Conservation (phyloP, 139 green algal species). For the Picochlorum costavermella region DNA sequence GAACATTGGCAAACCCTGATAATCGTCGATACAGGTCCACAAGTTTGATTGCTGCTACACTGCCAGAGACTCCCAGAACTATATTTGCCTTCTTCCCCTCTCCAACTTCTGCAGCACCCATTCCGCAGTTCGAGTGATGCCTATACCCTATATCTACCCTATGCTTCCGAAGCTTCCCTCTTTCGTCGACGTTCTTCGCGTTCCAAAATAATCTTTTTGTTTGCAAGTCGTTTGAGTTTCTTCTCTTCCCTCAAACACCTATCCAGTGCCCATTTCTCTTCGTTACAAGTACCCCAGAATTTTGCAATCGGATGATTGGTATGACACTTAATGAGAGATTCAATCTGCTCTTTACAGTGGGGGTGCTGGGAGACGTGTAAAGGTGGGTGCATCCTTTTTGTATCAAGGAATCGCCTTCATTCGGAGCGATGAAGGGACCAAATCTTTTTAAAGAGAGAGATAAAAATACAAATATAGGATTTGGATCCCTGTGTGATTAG, state of each 20-base stretch:
- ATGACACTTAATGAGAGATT: slow-evolving; percentile 55
- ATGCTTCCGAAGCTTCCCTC: neutral
- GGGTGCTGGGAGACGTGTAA: slow-evolving; percentile 40
- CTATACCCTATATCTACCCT: neutral
- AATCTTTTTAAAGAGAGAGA: neutral
- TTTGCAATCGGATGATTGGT: slow-evolving; percentile 49
- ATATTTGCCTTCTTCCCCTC: slow-evolving; percentile 31
- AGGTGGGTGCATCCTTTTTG: slow-evolving; percentile 46
- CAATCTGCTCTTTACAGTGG: slow-evolving; percentile 58
- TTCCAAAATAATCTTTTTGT: slow-evolving; percentile 20
- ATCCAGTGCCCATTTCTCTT: slow-evolving; percentile 51
- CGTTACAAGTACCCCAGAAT: slow-evolving; percentile 65
- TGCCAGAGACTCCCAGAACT: slow-evolving; percentile 56
- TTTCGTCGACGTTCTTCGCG: neutral
- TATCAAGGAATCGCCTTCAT: neutral
- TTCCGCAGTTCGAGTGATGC: neutral
- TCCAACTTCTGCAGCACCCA: slow-evolving; percentile 4
- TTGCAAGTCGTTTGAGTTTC: slow-evolving; percentile 34
- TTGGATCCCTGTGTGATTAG: neutral
- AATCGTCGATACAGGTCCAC: slow-evolving; percentile 34
- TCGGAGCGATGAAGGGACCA: neutral
- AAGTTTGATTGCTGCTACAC: slow-evolving; percentile 68
- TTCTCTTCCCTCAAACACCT: slow-evolving; percentile 71
- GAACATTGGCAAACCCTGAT: slow-evolving; percentile 41
- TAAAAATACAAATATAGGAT: no score